Evolutionary conservation across 2,329 filamentous ascomycete species (phyloP).

Genomic region (Endoconidiophora laricicola): DNA sequence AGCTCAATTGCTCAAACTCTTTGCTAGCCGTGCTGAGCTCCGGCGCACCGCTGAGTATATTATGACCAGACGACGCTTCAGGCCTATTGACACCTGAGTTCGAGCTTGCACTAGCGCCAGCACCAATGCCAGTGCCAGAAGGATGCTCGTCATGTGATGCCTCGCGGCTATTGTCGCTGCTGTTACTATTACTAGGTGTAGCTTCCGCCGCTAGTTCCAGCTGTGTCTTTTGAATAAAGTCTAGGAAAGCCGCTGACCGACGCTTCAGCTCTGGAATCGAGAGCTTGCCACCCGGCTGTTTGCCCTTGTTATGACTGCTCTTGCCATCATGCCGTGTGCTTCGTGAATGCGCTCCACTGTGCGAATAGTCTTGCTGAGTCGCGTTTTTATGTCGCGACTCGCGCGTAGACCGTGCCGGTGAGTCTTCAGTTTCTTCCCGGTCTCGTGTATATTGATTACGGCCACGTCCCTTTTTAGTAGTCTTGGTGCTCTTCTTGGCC

Average conservation of each 20-base stretch:
- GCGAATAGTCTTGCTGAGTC: not conserved
- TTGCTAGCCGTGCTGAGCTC: slow-evolving; percentile 17
- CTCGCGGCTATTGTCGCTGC: slow-evolving; percentile 25
- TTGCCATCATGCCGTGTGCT: slow-evolving; percentile 19
- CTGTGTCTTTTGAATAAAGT: slow-evolving; percentile 80
- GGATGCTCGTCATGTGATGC: slow-evolving; percentile 14
- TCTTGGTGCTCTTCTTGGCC: slow-evolving; percentile 44
- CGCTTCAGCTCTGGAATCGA: slow-evolving; percentile 81
- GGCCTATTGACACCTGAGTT: not conserved
- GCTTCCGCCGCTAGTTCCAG: slow-evolving; percentile 62
- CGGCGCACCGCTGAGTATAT: not conserved
- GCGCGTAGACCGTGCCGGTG: slow-evolving; percentile 38
- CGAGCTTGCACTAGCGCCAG: not conserved
- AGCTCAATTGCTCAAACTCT: slow-evolving; percentile 60
- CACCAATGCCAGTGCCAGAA: not conserved
- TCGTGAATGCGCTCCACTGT: slow-evolving; percentile 3
- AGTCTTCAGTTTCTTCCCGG: slow-evolving; percentile 43
- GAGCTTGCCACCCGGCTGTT: slow-evolving; percentile 46
- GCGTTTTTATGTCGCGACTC: slow-evolving; percentile 18
- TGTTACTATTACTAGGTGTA: slow-evolving; percentile 19
- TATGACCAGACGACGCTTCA: not conserved
- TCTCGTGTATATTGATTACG: slow-evolving; percentile 75
- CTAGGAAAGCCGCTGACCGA: slow-evolving; percentile 66
- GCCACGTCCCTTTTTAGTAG: slow-evolving; percentile 50
- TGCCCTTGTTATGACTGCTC: slow-evolving; percentile 29